These are phyloP conservation scores for Penicillium sp. DNA, from an alignment of 2,329 filamentous ascomycete genomes.

Conservation along the genomic window DNA sequence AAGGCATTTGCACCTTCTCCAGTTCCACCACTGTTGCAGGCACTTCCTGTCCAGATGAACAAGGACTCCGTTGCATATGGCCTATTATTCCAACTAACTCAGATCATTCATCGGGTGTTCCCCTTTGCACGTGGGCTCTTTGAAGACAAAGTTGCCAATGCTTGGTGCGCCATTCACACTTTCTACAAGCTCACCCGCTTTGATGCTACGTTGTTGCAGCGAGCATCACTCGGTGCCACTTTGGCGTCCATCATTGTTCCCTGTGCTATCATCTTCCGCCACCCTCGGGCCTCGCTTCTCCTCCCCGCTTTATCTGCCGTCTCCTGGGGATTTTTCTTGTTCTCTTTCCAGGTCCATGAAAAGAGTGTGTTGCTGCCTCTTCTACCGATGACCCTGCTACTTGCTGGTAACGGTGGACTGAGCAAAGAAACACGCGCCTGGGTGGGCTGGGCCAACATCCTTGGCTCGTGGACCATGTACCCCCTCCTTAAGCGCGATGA, in stretches of 20 bases:
- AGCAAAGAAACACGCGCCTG: conserved; percentile 75
- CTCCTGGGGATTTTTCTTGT: conserved; percentile 96
- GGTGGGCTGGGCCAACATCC: conserved; percentile 92
- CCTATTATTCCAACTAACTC: conserved; percentile 71
- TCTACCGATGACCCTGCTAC: conserved; percentile 85
- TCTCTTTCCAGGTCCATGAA: conserved; percentile 97
- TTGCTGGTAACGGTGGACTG: conserved; percentile 75
- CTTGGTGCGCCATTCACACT: conserved; percentile 92
- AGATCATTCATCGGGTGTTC: conserved; percentile 89
- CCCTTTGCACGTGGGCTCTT: conserved; percentile 94
- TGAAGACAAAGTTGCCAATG: conserved; percentile 97
- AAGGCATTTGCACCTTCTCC: conserved; percentile 62
- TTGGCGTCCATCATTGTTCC: conserved; percentile 73
- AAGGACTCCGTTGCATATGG: conserved; percentile 70
- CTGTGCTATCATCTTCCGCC: conserved; percentile 74
- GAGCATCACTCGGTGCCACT: conserved; percentile 71
- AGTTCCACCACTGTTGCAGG: conserved; percentile 59
- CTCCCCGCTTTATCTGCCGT: conserved; percentile 78
- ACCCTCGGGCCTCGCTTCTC: conserved; percentile 72
- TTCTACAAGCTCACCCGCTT: conserved; percentile 81
- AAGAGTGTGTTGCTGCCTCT: conserved; percentile 93
- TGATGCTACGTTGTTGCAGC: conserved; percentile 68
- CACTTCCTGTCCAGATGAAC: conserved; percentile 59
- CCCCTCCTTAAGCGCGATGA: conserved; percentile 84
- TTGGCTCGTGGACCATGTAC: conserved; percentile 91